Conservation (phyloP, 1,139 yeast species). For the Magnusiomyces sp. region DNA sequence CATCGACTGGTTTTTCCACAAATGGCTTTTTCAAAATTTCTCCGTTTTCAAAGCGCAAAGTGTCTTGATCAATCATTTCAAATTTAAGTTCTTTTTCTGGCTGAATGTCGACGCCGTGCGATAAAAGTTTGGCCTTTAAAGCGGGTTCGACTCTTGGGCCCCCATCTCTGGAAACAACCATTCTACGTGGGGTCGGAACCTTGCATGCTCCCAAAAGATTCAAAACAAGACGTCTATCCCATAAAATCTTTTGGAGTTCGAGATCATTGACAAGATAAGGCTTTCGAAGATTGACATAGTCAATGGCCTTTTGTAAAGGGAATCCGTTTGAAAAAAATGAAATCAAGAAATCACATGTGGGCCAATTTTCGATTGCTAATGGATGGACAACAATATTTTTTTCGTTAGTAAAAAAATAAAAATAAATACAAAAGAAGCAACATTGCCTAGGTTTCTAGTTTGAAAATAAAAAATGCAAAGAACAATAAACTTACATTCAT, state of each 20-base stretch:
- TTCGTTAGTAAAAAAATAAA: neutral
- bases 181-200: slow-evolving; percentile 82
- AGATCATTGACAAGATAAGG: slow-evolving; percentile 88
- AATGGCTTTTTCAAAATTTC: slow-evolving; percentile 71
- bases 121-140: slow-evolving; percentile 45
- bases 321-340: slow-evolving; percentile 91
- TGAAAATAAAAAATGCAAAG: neutral
- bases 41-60: slow-evolving; percentile 65
- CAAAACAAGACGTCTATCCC: slow-evolving; percentile 93
- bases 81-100: slow-evolving; percentile 58
- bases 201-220: slow-evolving; percentile 69
- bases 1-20: slow-evolving; percentile 98
- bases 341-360: slow-evolving; percentile 91
- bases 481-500: slow-evolving; percentile 42
- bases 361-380: slow-evolving; percentile 80
- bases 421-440: neutral
- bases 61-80: slow-evolving; percentile 78
- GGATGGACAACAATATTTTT: neutral
- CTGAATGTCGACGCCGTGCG: slow-evolving; percentile 47
- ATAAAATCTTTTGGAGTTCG: slow-evolving; percentile 80
- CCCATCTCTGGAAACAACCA: slow-evolving; percentile 91
- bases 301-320: slow-evolving; percentile 91
- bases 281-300: slow-evolving; percentile 79
- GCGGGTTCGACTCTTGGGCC: slow-evolving; percentile 81
- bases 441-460: too few relatives aligned